phyloP scores from a whole-genome alignment of 108 stramenopile species.

The Aurantiochytrium sp. region DNA sequence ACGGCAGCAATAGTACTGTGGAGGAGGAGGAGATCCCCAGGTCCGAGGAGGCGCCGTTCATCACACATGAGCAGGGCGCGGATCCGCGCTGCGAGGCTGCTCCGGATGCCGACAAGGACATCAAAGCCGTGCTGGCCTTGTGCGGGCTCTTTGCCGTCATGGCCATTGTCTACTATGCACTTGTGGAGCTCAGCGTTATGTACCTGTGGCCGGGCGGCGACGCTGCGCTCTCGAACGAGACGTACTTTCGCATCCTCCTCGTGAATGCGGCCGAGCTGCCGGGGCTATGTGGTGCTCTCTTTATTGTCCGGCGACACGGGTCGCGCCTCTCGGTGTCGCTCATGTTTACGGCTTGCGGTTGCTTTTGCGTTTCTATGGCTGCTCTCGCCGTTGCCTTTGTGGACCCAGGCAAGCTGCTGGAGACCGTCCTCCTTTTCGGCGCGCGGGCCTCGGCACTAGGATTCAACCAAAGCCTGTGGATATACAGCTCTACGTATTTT shows the following conservation, averaged over 20 bases:
- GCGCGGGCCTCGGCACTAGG: not conserved
- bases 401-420: not conserved
- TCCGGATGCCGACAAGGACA: not conserved
- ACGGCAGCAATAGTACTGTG: no score
- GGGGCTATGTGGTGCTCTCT: not conserved
- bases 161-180: not conserved
- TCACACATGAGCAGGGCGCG: not conserved
- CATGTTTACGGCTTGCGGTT: not conserved
- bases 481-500: not conserved
- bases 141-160: not conserved
- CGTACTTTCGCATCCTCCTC: not conserved
- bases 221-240: not conserved
- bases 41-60: no score
- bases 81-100: not conserved
- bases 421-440: not conserved
- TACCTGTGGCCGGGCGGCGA: not conserved
- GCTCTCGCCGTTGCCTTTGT: not conserved
- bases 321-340: not conserved
- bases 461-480: not conserved
- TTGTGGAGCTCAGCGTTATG: not conserved
- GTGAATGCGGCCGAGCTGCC: not conserved
- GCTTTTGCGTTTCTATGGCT: not conserved
- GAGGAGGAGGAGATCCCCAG: no score
- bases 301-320: not conserved
- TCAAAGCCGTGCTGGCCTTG: not conserved